These are phyloP conservation scores for Argentina anserina DNA, from an alignment of 306 rosid genomes.

Conservation along the genomic window DNA sequence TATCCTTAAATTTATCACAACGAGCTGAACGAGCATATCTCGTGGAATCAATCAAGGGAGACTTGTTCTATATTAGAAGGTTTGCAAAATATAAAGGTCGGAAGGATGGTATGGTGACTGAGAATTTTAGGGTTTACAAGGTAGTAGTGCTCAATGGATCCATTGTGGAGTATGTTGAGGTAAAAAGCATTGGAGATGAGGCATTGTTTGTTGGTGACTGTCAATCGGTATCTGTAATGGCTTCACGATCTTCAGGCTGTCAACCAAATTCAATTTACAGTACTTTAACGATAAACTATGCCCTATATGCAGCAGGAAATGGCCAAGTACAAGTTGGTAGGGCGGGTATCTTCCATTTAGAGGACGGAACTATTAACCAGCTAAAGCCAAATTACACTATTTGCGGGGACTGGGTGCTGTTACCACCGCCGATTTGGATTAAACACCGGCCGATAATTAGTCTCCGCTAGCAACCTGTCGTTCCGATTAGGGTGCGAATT, in stretches of 20 bases:
- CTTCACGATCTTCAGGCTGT: neutral
- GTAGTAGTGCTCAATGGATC: neutral
- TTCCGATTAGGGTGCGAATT: too few species aligned
- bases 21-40: neutral
- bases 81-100: neutral
- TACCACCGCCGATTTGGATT: neutral
- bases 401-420: neutral
- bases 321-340: neutral
- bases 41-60: neutral
- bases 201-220: neutral
- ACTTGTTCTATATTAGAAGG: neutral
- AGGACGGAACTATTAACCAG: neutral
- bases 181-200: constrained; percentile 3
- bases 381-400: neutral
- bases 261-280: constrained; percentile 1
- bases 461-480: too few species aligned
- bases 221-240: neutral
- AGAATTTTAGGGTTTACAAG: neutral
- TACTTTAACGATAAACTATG: neutral
- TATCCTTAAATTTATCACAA: neutral
- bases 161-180: neutral
- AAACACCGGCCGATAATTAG: neutral
- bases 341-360: neutral
- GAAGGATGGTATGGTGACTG: neutral
- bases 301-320: neutral